Evolutionary conservation across 805 yeast genomes (phyloP), one percentile per base, ranked within the genome.

Genomic region (Myxozyma neglecta): DNA sequence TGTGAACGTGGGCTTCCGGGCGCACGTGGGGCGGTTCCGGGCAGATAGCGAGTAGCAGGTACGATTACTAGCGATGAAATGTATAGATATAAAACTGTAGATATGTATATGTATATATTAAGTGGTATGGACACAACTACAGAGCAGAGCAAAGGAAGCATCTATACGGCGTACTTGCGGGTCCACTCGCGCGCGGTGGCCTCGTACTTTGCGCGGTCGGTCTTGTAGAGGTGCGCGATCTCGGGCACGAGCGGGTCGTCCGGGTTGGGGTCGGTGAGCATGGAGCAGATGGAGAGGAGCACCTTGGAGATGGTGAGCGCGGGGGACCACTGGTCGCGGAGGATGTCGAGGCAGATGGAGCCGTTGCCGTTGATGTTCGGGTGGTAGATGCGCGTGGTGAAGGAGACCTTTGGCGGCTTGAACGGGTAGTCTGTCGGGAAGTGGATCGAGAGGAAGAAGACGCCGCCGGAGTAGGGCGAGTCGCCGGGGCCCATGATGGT

Each of bases 341-440:
- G 84, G 74, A 94, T 93, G 78, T 94, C 99, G 69, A 93, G 83
- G 83, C 99, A 93, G 72, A 93, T 93, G 77, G 91, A 88, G 75
- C 99, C 99, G 73, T 89, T 90, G 58, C 93, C 85, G 79, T 93
- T 92, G 80, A 93, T 93, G 79, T 93, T 93, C 71, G 98, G 98
- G 72, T 93, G 99, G 78, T 93, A 93, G 75, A 93, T 92, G 79
- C 92, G 89, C 53, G 99, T 93, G 69, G 96, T 90, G 82, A 93
- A 93, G 65, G 85, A 83, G 68, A 88, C 86, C 81, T 68, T 29
- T 68, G 99, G 99, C 60, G 99, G 97, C 80, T 94, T 94, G 82
- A 93, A 94, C 59, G 99, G 99, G 77, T 94, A 94, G 78, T 94
- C 98, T 61, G 98, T 92, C 75, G 99, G 99, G 88, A 94, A 94